Conservation (phyloP, 2,329 filamentous ascomycete genomes). For the Pseudocercospora macadamiae region DNA sequence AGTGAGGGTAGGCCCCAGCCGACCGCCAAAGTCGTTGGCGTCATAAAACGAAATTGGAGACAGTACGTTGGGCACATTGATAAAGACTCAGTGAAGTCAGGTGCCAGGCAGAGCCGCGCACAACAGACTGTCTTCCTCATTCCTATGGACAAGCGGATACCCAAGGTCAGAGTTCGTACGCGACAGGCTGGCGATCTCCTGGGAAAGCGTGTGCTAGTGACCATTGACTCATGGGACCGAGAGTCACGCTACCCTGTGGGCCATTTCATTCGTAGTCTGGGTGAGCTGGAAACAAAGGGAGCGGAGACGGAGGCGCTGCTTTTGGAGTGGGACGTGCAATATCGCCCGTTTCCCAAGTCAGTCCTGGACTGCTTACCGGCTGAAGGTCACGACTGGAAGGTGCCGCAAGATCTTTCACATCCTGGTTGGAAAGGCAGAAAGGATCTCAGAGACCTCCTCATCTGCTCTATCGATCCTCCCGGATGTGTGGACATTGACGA, state of each 20-base stretch:
- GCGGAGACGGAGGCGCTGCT: constrained; percentile 94
- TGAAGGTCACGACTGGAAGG: constrained; percentile 92
- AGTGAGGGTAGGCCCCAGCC: constrained; percentile 81
- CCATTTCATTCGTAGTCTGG: constrained; percentile 90
- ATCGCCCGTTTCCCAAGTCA: constrained; percentile 92
- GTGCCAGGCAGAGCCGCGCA: constrained; percentile 74
- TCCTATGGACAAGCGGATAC: constrained; percentile 97
- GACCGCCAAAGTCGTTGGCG: constrained; percentile 86
- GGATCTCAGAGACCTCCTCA: constrained; percentile 81
- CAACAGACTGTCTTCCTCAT: constrained; percentile 94
- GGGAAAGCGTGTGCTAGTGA: constrained; percentile 88
- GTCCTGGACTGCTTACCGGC: constrained; percentile 89
- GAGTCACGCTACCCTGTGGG: constrained; percentile 91
- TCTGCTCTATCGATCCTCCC: constrained; percentile 96
- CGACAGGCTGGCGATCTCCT: constrained; percentile 85
- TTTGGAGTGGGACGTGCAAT: constrained; percentile 96
- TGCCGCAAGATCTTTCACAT: constrained; percentile 77
- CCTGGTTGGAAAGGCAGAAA: constrained; percentile 83
- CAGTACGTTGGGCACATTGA: constrained; percentile 98
- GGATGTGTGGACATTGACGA: constrained; percentile 99
- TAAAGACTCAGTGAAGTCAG: constrained; percentile 75
- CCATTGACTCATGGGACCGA: constrained; percentile 93
- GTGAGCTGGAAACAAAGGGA: constrained; percentile 94
- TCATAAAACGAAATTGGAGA: constrained; percentile 95
- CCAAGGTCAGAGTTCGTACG: constrained; percentile 91